phyloP scores from a whole-genome alignment of 768 basidiomycete genomes.

The Lentinula boryana region DNA sequence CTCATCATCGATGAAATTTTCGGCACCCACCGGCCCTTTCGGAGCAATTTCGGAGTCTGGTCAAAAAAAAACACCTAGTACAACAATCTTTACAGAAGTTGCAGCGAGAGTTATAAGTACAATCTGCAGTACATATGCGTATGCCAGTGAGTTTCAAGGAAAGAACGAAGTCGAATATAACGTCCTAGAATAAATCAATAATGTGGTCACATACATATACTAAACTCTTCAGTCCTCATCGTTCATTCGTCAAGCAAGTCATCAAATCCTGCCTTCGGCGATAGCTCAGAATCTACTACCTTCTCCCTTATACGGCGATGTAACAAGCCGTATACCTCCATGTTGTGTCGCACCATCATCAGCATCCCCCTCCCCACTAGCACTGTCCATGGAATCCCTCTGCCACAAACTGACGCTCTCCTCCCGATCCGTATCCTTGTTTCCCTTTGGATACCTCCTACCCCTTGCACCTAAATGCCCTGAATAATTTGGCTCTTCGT shows the following conservation, averaged over 20 bases:
- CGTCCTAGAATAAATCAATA: not conserved
- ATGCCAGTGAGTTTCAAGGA: not conserved
- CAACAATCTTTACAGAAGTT: too few species aligned
- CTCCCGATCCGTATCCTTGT: conserved; percentile 49
- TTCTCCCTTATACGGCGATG: not conserved
- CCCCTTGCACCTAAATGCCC: conserved; percentile 19
- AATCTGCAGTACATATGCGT: too few species aligned
- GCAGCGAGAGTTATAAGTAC: too few species aligned
- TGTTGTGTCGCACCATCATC: conserved; percentile 7
- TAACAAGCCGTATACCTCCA: conserved; percentile 35
- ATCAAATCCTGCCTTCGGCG: not conserved
- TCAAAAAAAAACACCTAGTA: not conserved
- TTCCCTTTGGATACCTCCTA: conserved; percentile 43
- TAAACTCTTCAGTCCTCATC: not conserved
- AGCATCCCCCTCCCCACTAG: conserved; percentile 15
- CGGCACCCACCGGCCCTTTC: not conserved
- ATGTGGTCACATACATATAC: not conserved
- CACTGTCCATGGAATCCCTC: conserved; percentile 15
- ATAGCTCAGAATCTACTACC: not conserved
- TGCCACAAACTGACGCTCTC: conserved; percentile 56
- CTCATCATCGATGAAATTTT: not conserved
- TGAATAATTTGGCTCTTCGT: conserved; percentile 16
- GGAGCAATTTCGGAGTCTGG: conserved; percentile 12
- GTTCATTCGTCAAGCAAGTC: not conserved
- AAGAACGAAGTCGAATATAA: not conserved